These are phyloP conservation scores for Ogataea trehaloabstinens DNA, from an alignment of 805 yeast genomes.

Conservation along the genomic window DNA sequence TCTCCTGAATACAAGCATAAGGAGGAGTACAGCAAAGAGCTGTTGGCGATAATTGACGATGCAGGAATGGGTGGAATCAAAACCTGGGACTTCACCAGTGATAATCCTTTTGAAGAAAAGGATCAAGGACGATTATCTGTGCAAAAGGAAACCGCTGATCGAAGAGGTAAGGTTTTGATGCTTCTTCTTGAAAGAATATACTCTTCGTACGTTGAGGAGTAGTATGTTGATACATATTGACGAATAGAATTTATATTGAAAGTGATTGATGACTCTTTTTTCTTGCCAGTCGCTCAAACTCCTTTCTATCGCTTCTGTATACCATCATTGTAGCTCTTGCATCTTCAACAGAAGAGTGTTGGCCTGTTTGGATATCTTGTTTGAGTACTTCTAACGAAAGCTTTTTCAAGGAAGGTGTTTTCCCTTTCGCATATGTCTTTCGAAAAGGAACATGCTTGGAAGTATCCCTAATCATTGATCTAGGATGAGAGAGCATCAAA, in stretches of 20 bases:
- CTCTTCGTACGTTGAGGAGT: slow-evolving; percentile 22
- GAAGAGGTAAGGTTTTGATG: slow-evolving; percentile 11
- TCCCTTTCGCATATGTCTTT: slow-evolving; percentile 56
- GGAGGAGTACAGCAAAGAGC: slow-evolving; percentile 18
- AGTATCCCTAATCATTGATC: slow-evolving; percentile 67
- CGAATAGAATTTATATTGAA: neutral
- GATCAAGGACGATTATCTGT: neutral
- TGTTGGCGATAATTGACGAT: slow-evolving; percentile 21
- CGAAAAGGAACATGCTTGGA: slow-evolving; percentile 59
- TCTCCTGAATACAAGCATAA: slow-evolving; percentile 30
- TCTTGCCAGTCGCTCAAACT: slow-evolving; percentile 46
- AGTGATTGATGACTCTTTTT: neutral
- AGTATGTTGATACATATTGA: slow-evolving; percentile 7
- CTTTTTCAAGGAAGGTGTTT: slow-evolving; percentile 70
- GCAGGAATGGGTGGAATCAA: slow-evolving; percentile 22
- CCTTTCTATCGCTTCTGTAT: slow-evolving; percentile 60
- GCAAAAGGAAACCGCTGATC: slow-evolving; percentile 2
- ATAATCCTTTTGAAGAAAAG: slow-evolving; percentile 15
- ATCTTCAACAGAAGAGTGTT: slow-evolving; percentile 88
- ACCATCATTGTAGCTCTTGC: slow-evolving; percentile 84
- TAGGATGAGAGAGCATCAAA: slow-evolving; percentile 66
- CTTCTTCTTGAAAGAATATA: slow-evolving; percentile 17
- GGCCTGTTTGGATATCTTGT: slow-evolving; percentile 64
- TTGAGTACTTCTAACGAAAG: slow-evolving; percentile 56
- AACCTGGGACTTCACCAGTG: slow-evolving; percentile 13